These are phyloP conservation scores for Metarhizium robertsii DNA, from an alignment of 2,329 filamentous ascomycete species.

Conservation along the genomic window DNA sequence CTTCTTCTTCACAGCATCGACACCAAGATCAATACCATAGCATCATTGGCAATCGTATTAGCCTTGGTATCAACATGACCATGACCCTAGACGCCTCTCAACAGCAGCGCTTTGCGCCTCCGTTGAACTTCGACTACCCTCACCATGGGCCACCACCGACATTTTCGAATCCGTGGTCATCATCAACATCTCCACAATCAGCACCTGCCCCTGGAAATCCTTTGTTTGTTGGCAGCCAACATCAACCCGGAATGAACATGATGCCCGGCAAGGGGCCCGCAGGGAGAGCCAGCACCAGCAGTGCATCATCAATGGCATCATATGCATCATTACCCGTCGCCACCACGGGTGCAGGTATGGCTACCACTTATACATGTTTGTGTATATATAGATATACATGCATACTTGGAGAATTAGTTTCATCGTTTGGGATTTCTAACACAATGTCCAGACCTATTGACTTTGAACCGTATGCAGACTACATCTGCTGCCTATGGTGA, in stretches of 20 bases:
- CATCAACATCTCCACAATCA: slow-evolving; percentile 39
- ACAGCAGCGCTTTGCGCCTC: slow-evolving; percentile 67
- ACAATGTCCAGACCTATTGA: slow-evolving; percentile 64
- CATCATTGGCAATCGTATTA: not conserved
- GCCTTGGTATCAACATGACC: slow-evolving; percentile 57
- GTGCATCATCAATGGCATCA: slow-evolving; percentile 53
- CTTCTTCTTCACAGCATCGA: not conserved
- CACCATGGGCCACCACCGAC: slow-evolving; percentile 47
- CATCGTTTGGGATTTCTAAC: slow-evolving; percentile 44
- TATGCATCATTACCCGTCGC: slow-evolving; percentile 65
- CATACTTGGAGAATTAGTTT: too few relatives aligned
- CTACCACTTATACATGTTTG: not conserved
- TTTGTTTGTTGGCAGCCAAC: slow-evolving; percentile 53
- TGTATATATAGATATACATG: not conserved
- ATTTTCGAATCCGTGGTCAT: slow-evolving; percentile 87
- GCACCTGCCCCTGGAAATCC: slow-evolving; percentile 44
- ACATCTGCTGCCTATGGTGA: slow-evolving; percentile 62
- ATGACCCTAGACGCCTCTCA: slow-evolving; percentile 82
- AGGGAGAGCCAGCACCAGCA: slow-evolving; percentile 49
- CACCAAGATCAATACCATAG: not conserved
- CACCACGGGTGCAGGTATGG: slow-evolving; percentile 61
- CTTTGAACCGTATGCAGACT: slow-evolving; percentile 53
- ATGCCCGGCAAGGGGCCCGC: slow-evolving; percentile 34
- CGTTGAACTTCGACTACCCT: slow-evolving; percentile 70
- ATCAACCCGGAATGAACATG: slow-evolving; percentile 37